These are phyloP conservation scores for Xylaria bambusicola DNA, from an alignment of 495 filamentous ascomycete genomes.

Conservation along the genomic window DNA sequence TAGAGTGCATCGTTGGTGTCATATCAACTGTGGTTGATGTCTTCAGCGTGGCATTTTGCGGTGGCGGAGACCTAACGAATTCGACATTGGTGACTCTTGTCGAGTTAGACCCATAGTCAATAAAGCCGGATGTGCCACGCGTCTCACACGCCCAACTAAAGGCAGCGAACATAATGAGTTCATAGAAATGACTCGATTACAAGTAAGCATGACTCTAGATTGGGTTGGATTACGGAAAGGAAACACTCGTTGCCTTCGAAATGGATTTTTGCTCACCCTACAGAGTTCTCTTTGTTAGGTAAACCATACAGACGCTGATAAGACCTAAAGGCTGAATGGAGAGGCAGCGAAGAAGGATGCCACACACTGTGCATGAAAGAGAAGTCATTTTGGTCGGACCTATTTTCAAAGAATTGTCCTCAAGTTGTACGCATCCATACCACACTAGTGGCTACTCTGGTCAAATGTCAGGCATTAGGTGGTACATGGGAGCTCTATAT, in stretches of 20 bases:
- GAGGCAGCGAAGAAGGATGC: neutral
- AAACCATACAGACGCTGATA: neutral
- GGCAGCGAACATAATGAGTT: neutral
- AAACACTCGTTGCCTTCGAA: too few relatives aligned
- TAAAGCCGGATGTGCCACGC: neutral
- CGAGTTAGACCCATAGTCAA: neutral
- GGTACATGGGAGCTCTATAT: slow-evolving; percentile 19
- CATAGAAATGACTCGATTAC: neutral
- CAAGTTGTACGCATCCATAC: neutral
- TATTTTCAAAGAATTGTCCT: neutral
- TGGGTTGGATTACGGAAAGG: too few relatives aligned
- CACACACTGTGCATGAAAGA: too few relatives aligned
- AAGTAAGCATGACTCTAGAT: too few relatives aligned
- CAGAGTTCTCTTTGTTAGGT: neutral
- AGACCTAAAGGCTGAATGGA: neutral
- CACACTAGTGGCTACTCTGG: neutral
- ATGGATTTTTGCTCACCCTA: neutral
- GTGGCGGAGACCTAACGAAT: neutral
- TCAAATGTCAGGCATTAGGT: slow-evolving; percentile 9
- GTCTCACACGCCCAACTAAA: neutral
- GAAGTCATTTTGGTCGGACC: too few relatives aligned
- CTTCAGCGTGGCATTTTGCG: neutral
- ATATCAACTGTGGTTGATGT: neutral
- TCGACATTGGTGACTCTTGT: neutral
- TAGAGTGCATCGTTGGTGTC: neutral